Evolutionary conservation across 805 yeast genomes (phyloP), one percentile per base, ranked within the genome.

Genomic region (Kregervanrija pseudodelftensis): DNA sequence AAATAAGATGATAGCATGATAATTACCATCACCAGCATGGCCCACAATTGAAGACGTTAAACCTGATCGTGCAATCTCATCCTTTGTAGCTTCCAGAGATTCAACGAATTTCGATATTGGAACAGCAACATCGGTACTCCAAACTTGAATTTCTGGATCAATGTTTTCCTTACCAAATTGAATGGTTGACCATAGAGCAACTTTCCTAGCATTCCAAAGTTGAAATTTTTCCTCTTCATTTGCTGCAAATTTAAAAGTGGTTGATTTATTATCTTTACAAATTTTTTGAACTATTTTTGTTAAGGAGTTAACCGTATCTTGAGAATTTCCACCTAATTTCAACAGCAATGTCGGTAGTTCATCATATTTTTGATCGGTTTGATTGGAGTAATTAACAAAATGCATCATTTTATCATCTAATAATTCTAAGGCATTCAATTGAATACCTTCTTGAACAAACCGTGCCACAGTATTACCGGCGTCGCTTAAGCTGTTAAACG

Each of bases 121-220:
- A 7, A 88, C 95, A 1, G 95, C 95, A 43, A 86, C 88, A 60
- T 88, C 96, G 0, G 96, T 88, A 37, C 93, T 84, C 93, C 95
- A 87, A 31, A 82, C 69, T 59, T 82, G 82, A 43, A 81, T 79
- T 47, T 83, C 81, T 42, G 76, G 68, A 48, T 74, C 73, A 41
- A 64, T 60, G 8, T 60, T 53, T 41, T 67, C 65, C 34, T 72
- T 68, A 2, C 91, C 95, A 51, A 76, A 77, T 46, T 80, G 84
- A 45, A 84, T 73, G 10, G 82, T 76, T 8, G 85, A 76, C 80
- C 84, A 81, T 3, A 81, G 59, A 0, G 85, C 91, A 62, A 82
- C 80, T 59, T 87, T 87, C 44, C 96, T 65, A 4, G 95, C 95
- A 22, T 82, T 74, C 80, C 93, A 88, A 34, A 88, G 67, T 55